phyloP scores from a whole-genome alignment of 1,284 basidiomycete species.

The Lignosus rhinocerotis region DNA sequence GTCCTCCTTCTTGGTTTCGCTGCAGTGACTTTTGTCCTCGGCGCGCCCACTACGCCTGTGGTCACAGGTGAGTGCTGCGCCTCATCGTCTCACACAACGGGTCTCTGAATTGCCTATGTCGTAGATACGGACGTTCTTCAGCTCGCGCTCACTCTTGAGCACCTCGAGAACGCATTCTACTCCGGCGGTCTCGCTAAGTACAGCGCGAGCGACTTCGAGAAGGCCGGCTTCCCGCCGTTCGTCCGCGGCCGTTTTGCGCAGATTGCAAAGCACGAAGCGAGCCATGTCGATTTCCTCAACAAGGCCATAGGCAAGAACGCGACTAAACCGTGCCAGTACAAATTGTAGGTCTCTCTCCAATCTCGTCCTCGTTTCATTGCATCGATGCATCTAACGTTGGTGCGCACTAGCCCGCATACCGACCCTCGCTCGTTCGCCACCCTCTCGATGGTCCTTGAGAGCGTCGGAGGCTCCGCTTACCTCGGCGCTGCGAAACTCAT shows the following conservation, averaged over 20 bases:
- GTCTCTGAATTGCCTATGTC: neutral
- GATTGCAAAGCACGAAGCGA: constrained; percentile 58
- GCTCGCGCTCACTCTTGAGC: constrained; percentile 68
- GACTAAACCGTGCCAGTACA: constrained; percentile 56
- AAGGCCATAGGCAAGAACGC: constrained; percentile 55
- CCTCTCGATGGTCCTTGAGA: constrained; percentile 54
- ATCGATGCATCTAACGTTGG: neutral
- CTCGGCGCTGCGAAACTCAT: constrained; percentile 44
- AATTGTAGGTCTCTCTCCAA: constrained; percentile 44
- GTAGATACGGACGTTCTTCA: constrained; percentile 41
- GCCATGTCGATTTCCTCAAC: constrained; percentile 42
- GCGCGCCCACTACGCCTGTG: too few species aligned
- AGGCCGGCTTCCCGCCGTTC: constrained; percentile 53
- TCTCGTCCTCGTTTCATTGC: neutral
- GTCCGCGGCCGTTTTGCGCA: constrained; percentile 52
- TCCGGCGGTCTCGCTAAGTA: constrained; percentile 44
- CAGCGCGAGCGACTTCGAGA: constrained; percentile 48
- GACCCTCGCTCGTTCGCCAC: constrained; percentile 48
- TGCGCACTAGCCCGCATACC: constrained; percentile 42
- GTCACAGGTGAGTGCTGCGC: too few species aligned
- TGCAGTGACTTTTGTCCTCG: too few species aligned
- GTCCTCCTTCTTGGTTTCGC: too few species aligned
- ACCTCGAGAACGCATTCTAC: constrained; percentile 71
- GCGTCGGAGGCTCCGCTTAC: constrained; percentile 52
- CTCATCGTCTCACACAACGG: too few species aligned